phyloP scores from a whole-genome alignment of 345 rosid genomes.

The Mallotus nudiflorus region DNA sequence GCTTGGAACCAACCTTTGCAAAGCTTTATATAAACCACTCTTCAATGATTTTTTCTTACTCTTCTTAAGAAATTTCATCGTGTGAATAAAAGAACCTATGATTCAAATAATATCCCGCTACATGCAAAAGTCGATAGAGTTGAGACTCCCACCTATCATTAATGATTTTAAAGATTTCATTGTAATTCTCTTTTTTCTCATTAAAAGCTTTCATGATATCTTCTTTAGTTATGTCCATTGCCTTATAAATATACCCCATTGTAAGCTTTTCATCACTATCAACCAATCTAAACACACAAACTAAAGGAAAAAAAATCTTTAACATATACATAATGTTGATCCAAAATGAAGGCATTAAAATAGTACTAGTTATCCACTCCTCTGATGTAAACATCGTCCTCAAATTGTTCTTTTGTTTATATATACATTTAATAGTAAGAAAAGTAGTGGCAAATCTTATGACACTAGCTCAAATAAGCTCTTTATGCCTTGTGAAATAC shows the following conservation, averaged over 20 bases:
- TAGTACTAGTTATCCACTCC: neutral
- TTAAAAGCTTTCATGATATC: neutral
- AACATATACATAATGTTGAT: slow-evolving; percentile 5
- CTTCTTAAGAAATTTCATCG: neutral
- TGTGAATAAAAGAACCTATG: neutral
- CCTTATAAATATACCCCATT: slow-evolving; percentile 25
- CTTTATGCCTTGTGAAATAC: neutral
- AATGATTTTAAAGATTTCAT: slow-evolving; percentile 4
- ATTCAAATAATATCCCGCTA: neutral
- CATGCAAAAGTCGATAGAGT: slow-evolving; percentile 18
- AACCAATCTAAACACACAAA: slow-evolving; percentile 16
- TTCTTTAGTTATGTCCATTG: slow-evolving; percentile 2
- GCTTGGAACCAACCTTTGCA: neutral
- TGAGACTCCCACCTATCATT: slow-evolving; percentile 12
- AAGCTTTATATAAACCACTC: neutral
- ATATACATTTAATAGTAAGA: neutral
- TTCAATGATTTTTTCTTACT: neutral
- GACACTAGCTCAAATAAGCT: neutral
- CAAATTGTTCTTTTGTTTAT: neutral
- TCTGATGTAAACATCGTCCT: slow-evolving; percentile 2
- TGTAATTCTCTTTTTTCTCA: neutral
- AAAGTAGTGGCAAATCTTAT: slow-evolving; percentile 8
- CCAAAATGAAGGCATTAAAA: slow-evolving; percentile 13
- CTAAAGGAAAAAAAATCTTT: slow-evolving; percentile 8
- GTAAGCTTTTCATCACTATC: slow-evolving; percentile 16